Percentiles rank a stretch among this genome's conserved stretches.
phyloP scores from a whole-genome alignment of 495 filamentous ascomycete genomes.

The Penicillium ucsense region DNA sequence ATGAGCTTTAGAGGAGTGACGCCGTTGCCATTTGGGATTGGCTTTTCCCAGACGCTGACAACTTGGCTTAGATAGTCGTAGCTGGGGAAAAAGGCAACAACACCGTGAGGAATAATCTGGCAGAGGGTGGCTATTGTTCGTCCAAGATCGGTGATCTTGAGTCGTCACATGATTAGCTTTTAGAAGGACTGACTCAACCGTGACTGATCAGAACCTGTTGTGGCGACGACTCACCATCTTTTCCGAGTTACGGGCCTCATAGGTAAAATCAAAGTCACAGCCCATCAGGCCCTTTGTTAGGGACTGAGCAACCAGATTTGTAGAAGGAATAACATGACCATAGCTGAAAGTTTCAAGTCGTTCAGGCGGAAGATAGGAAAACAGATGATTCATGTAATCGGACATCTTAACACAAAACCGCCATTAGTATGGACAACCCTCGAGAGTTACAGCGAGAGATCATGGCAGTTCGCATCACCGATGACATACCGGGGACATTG shows the following conservation, averaged over 20 bases:
- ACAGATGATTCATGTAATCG: slow-evolving; percentile 77
- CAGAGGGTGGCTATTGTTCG: slow-evolving; percentile 60
- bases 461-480: background rate
- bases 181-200: background rate
- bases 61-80: slow-evolving; percentile 81
- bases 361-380: slow-evolving; percentile 57
- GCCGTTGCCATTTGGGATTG: slow-evolving; percentile 17
- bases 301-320: slow-evolving; percentile 69
- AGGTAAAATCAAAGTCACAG: slow-evolving; percentile 76
- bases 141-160: slow-evolving; percentile 68
- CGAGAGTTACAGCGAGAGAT: background rate
- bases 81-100: slow-evolving; percentile 95
- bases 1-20: slow-evolving; percentile 30
- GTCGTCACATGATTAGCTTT: background rate
- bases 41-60: slow-evolving; percentile 53
- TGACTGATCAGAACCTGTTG: background rate
- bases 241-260: slow-evolving; percentile 55
- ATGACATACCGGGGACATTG: slow-evolving; percentile 73
- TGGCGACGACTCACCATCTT: slow-evolving; percentile 31
- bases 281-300: slow-evolving; percentile 44
- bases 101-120: slow-evolving; percentile 70
- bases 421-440: background rate
- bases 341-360: slow-evolving; percentile 77
- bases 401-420: slow-evolving; percentile 44
- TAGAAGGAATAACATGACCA: slow-evolving; percentile 82